Conservation (phyloP, 164 flowering plant species). For the Vitis riparia region DNA sequence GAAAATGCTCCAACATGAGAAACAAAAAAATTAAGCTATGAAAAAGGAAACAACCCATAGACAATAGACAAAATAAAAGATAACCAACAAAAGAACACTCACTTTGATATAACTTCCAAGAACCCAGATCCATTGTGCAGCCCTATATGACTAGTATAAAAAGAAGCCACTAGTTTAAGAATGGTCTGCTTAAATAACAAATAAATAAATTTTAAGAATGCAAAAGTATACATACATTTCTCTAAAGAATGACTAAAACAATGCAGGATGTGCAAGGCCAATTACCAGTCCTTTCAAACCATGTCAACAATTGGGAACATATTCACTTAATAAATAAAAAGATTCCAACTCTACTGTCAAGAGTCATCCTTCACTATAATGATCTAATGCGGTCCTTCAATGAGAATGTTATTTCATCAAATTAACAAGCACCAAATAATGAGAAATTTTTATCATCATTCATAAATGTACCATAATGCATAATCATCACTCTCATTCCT, state of each 20-base stretch:
- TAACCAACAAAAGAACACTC: conserved; percentile 23
- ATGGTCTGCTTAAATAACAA: not conserved
- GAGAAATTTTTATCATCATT: too few species aligned
- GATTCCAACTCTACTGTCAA: conserved; percentile 88
- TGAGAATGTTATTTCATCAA: conserved; percentile 2
- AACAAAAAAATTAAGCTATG: not conserved
- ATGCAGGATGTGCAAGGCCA: not conserved
- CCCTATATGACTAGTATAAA: conserved; percentile 69
- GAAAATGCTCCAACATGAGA: not conserved
- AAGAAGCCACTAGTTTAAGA: conserved; percentile 10
- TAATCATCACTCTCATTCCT: not conserved
- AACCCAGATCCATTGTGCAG: conserved; percentile 77
- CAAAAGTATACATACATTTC: not conserved
- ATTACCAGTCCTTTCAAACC: conserved; percentile 87
- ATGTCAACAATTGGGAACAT: conserved; percentile 98
- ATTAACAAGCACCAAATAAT: not conserved
- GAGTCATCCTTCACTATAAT: conserved; percentile 89
- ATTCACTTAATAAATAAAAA: conserved; percentile 67
- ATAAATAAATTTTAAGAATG: too few species aligned
- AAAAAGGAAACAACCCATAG: not conserved
- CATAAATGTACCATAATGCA: too few species aligned
- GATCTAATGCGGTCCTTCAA: conserved; percentile 44
- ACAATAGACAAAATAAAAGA: not conserved
- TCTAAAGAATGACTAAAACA: not conserved
- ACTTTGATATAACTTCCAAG: conserved; percentile 86